Evolutionary conservation across 1,284 basidiomycete species (phyloP).

Genomic region (Mycosarcoma mackinlayi): DNA sequence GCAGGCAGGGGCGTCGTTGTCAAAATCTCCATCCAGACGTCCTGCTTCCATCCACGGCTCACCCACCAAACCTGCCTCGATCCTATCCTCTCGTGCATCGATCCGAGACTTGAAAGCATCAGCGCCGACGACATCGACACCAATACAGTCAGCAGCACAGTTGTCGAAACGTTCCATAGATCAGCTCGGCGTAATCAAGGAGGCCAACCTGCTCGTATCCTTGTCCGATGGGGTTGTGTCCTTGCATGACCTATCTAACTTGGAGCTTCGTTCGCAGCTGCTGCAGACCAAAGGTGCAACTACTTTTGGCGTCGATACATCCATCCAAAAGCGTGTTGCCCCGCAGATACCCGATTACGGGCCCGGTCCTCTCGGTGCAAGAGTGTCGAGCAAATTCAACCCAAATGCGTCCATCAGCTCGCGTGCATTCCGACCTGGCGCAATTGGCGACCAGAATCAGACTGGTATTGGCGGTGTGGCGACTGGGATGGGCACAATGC

Average conservation of each 20-base stretch:
- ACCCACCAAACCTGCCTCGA: conserved; percentile 22
- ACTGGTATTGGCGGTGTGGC: conserved; percentile 4
- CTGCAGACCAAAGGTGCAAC: conserved; percentile 79
- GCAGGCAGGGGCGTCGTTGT: conserved; percentile 4
- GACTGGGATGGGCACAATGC: conserved; percentile 5
- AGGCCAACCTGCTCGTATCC: conserved; percentile 82
- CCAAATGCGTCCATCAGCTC: conserved; percentile 16
- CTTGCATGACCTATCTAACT: conserved; percentile 73
- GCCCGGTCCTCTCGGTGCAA: conserved; percentile 41
- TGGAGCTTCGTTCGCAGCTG: conserved; percentile 73
- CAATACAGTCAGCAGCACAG: conserved; percentile 48
- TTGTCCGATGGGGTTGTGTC: conserved; percentile 77
- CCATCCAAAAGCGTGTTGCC: conserved; percentile 70
- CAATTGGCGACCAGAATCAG: conserved; percentile 36
- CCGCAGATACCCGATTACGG: conserved; percentile 36
- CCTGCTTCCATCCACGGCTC: conserved; percentile 14
- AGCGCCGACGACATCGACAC: conserved; percentile 11
- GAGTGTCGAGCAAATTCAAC: conserved; percentile 23
- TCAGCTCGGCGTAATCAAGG: conserved; percentile 83
- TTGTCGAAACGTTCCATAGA: conserved; percentile 81
- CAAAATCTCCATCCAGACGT: conserved; percentile 9
- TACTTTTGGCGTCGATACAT: conserved; percentile 80
- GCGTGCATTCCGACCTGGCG: conserved; percentile 39
- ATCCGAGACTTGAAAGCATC: not conserved
- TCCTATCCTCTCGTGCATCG: conserved; percentile 22